Conservation (phyloP, 345 rosid species). For the Reutealis trisperma region DNA sequence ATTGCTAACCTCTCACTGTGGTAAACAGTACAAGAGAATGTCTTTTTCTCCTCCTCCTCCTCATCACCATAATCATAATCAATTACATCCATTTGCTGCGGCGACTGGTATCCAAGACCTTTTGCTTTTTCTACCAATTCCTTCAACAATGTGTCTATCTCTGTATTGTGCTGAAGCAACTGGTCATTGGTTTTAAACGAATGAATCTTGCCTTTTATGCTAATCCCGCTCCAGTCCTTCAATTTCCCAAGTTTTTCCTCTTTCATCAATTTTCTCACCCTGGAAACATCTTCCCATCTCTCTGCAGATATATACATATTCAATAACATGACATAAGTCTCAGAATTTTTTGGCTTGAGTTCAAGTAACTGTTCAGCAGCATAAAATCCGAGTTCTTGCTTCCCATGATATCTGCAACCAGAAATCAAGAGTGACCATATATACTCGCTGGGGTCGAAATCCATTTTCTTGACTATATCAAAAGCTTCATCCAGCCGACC, state of each 20-base stretch:
- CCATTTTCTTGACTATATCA: conserved; percentile 45
- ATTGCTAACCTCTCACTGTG: conserved; percentile 54
- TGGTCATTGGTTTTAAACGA: conserved; percentile 37
- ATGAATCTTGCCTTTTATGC: conserved; percentile 40
- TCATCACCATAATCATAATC: conserved; percentile 17
- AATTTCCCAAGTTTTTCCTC: conserved; percentile 29
- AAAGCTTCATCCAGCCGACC: conserved; percentile 52
- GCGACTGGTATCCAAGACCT: conserved; percentile 28
- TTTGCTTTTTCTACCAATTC: conserved; percentile 38
- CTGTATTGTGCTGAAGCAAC: conserved; percentile 21
- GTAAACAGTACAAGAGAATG: conserved; percentile 24
- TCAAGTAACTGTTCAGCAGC: conserved; percentile 53
- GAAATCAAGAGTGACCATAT: conserved; percentile 44
- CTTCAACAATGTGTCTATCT: conserved; percentile 31
- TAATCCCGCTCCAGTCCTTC: conserved; percentile 60
- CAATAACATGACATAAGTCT: conserved; percentile 35
- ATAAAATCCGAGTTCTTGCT: conserved; percentile 41
- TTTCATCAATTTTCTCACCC: conserved; percentile 40
- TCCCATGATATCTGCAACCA: conserved; percentile 48
- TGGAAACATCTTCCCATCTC: conserved; percentile 45
- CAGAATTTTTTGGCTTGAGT: conserved; percentile 38
- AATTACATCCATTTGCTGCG: conserved; percentile 8
- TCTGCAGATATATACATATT: conserved; percentile 35
- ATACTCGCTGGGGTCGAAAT: conserved; percentile 40
- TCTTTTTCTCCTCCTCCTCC: conserved; percentile 17